Base-by-base conservation (phyloP, 129 eudicot genomes). In the Lactuca sativa region DNA sequence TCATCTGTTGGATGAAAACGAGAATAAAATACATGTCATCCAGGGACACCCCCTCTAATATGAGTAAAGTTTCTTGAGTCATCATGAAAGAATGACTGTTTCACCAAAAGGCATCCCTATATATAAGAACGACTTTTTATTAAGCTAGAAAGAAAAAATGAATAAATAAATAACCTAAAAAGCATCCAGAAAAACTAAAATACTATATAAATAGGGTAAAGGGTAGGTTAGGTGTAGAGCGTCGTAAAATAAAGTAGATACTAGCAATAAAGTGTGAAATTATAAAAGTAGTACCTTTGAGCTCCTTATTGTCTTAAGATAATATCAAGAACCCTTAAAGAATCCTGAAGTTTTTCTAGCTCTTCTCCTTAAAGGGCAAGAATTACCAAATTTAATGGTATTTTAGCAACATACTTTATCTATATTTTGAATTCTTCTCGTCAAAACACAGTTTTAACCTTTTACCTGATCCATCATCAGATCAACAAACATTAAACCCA, bases 261-360 rank as follows among this genome's bases (percentile, higher is more conserved):
- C 48, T 41, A 41, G 48, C 48, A 41, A 41, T 41, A 25, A 13
- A 54, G 43, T 21, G 31, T 15, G 56, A 56, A 36, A 82, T 13
- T 25, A n/a, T 14, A 25, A 7, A 71, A 66, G 68, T 82, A 62
- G 68, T 82, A 79, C 98, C 92, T 86, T 66, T 82, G 82, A 81
- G 96, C 92, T 63, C 97, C 97, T 83, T 83, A 92, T 69, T 93
- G 95, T 72, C 97, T 83, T 83, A 93, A 62, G 52, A 93, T 80
- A 60, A 74, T 85, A 76, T 93, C 90, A 66, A 93, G 91, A 68
- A 93, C 97, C 82, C 98, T 18, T 76, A n/a, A n/a, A n/a, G n/a
- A n/a, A n/a, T n/a, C n/a, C n/a, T n/a, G n/a, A n/a, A n/a, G n/a
- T n/a, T n/a, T 77, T 72, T 82, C 91, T 15, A 75, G 43, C 40